Conservation (phyloP, 352 stramenopile genomes). For the Achlya hypogyna region DNA sequence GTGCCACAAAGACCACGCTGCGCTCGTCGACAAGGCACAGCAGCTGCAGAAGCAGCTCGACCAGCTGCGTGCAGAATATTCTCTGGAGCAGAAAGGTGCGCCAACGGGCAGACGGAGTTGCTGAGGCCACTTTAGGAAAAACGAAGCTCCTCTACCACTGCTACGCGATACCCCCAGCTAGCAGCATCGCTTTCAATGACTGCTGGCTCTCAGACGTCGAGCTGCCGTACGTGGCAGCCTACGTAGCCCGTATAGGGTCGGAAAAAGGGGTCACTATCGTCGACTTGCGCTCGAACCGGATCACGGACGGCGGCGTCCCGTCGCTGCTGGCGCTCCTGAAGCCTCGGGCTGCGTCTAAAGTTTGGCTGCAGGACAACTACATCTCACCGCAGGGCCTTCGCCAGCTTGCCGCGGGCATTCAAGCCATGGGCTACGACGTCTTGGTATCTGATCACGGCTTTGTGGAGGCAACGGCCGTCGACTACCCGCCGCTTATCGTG, state of each 20-base stretch:
- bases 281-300: conserved; percentile 48
- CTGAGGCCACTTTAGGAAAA: conserved; percentile 1
- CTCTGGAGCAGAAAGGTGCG: conserved; percentile 31
- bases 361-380: conserved; percentile 64
- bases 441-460: conserved; percentile 34
- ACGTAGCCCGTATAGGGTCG: conserved; percentile 24
- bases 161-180: conserved; percentile 21
- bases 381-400: conserved; percentile 59
- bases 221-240: conserved; percentile 30
- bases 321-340: conserved; percentile 28
- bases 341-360: conserved; percentile 26
- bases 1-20: conserved; percentile 30
- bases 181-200: conserved; percentile 33
- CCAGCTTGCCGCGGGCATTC: conserved; percentile 36
- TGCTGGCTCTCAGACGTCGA: conserved; percentile 51
- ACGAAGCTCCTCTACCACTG: neutral
- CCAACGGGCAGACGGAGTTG: no score
- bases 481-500: conserved; percentile 27
- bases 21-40: conserved; percentile 28
- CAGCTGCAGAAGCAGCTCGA: conserved; percentile 28
- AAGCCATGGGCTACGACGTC: conserved; percentile 33
- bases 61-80: conserved; percentile 34
- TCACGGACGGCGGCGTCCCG: conserved; percentile 43
- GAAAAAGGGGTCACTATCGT: conserved; percentile 22
- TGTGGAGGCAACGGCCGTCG: neutral